Conservation (phyloP, 169 alveolate species). For the Plasmodium relictum region DNA sequence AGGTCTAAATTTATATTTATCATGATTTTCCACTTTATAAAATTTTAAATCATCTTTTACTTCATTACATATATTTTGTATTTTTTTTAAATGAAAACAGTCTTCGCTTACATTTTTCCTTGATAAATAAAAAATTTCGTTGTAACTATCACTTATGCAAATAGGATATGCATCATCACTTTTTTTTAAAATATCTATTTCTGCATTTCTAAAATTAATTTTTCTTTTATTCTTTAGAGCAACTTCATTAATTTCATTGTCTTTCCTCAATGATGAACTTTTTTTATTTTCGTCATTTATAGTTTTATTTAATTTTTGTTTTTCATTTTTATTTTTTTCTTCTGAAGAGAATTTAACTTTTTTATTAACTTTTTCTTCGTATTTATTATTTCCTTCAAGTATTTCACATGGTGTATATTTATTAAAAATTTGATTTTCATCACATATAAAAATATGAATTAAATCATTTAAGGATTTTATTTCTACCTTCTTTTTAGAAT, state of each 20-base stretch:
- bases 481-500: constrained; percentile 6
- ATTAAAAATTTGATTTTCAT: constrained; percentile 6
- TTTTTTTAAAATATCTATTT: neutral
- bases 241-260: too few relatives aligned
- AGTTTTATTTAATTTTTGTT: neutral
- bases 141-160: constrained; percentile 17
- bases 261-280: too few relatives aligned
- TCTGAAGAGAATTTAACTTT: neutral
- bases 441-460: constrained; percentile 17
- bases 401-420: constrained; percentile 40
- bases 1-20: constrained; percentile 54
- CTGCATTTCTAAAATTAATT: neutral
- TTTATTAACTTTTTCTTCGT: neutral
- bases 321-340: neutral
- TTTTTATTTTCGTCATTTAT: neutral
- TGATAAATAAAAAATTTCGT: constrained; percentile 32
- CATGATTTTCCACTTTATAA: constrained; percentile 71
- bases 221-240: too few relatives aligned
- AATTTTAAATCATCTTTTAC: constrained; percentile 49
- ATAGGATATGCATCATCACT: neutral
- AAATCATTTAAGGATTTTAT: constrained; percentile 39
- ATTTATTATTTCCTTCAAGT: neutral
- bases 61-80: constrained; percentile 25
- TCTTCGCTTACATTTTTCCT: constrained; percentile 25
- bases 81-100: constrained; percentile 54